Conservation (phyloP, 2,329 filamentous ascomycete genomes). For the Fusarium brevicatenulatum region DNA sequence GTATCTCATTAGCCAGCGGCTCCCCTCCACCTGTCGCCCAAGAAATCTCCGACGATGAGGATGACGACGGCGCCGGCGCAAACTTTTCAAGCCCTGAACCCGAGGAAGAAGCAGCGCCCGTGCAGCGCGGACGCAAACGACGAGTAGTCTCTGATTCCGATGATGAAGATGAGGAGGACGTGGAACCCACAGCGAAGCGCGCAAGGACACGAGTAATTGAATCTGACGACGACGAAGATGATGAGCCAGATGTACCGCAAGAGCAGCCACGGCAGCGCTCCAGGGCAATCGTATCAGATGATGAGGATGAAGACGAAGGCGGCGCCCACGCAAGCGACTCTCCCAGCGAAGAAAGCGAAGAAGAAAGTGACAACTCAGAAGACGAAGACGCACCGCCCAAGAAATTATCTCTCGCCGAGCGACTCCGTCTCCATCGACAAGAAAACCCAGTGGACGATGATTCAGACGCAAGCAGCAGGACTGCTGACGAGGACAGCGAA, state of each 20-base stretch:
- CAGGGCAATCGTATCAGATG: slow-evolving; percentile 6
- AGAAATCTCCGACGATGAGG: slow-evolving; percentile 24
- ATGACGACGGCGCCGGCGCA: slow-evolving; percentile 17
- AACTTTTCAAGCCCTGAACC: slow-evolving; percentile 48
- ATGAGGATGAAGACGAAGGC: slow-evolving; percentile 36
- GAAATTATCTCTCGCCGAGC: slow-evolving; percentile 29
- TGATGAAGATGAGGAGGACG: slow-evolving; percentile 41
- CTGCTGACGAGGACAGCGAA: slow-evolving; percentile 28
- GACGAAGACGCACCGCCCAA: slow-evolving; percentile 23
- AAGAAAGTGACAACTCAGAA: slow-evolving; percentile 14
- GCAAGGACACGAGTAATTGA: slow-evolving; percentile 35
- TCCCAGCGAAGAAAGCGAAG: slow-evolving; percentile 1
- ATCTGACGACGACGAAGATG: slow-evolving; percentile 40
- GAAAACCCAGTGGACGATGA: slow-evolving; percentile 29
- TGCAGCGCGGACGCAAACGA: slow-evolving; percentile 41
- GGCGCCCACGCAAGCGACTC: background rate
- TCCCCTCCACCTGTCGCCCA: background rate
- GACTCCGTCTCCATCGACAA: slow-evolving; percentile 30
- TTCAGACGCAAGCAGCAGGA: slow-evolving; percentile 32
- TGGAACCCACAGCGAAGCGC: slow-evolving; percentile 38
- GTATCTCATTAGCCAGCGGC: slow-evolving; percentile 29
- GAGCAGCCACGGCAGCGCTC: background rate
- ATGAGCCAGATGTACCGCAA: background rate
- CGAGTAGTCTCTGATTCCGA: slow-evolving; percentile 48
- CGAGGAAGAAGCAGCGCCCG: slow-evolving; percentile 18